phyloP scores from a whole-genome alignment of 2,329 filamentous ascomycete species.

The Xylaria sp. region DNA sequence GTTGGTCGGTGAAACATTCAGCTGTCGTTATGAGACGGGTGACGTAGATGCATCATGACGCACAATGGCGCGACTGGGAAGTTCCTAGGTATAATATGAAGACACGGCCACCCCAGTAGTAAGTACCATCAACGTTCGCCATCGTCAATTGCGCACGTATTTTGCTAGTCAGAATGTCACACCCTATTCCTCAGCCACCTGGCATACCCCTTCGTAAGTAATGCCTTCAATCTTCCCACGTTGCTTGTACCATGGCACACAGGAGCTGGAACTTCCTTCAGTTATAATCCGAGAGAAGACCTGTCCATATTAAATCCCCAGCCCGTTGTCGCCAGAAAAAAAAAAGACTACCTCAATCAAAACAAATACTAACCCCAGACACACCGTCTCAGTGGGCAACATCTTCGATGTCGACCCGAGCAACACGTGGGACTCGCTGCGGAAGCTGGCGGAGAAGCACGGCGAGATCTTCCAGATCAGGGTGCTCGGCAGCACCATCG shows the following conservation, averaged over 20 bases:
- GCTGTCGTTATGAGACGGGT: conserved; percentile 9
- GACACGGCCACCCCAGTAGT: too few species aligned
- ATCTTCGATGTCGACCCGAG: conserved; percentile 51
- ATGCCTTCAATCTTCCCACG: background rate
- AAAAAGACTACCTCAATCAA: background rate
- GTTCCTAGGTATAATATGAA: background rate
- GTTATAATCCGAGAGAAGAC: too few species aligned
- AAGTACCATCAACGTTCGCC: background rate
- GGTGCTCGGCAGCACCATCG: conserved; percentile 43
- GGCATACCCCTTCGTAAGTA: conserved; percentile 45
- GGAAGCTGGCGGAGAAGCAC: conserved; percentile 50
- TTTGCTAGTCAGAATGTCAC: conserved; percentile 39
- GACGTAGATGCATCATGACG: conserved; percentile 25
- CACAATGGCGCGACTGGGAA: conserved; percentile 9
- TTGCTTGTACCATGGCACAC: background rate
- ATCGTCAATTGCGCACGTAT: background rate
- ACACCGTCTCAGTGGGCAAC: conserved; percentile 48
- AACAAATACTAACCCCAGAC: too few species aligned
- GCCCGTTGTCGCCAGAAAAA: background rate
- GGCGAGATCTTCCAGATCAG: conserved; percentile 51
- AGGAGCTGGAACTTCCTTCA: background rate
- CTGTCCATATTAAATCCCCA: too few species aligned
- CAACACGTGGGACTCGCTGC: conserved; percentile 54
- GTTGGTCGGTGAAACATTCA: conserved; percentile 10
- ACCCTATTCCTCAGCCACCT: conserved; percentile 53